Evolutionary conservation across 352 stramenopile genomes (phyloP).

Genomic region (Phytophthora ohioensis): DNA sequence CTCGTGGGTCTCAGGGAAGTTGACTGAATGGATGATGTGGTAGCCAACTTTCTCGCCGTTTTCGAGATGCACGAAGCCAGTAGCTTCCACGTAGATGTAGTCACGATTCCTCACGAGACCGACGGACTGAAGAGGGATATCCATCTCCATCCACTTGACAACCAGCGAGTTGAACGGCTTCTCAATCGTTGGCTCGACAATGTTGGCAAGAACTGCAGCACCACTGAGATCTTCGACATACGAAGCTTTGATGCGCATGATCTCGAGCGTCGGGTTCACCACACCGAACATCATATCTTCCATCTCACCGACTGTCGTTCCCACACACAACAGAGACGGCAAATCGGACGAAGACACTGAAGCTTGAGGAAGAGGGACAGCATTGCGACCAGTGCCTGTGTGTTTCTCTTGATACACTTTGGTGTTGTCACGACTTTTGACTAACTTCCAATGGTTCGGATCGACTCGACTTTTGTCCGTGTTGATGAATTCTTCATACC

Average conservation of each 20-base stretch:
- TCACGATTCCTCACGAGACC: constrained; percentile 48
- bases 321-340: constrained; percentile 45
- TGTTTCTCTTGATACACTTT: constrained; percentile 35
- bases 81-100: constrained; percentile 62
- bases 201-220: constrained; percentile 38
- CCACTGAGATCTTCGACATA: constrained; percentile 40
- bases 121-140: constrained; percentile 35
- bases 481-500: constrained; percentile 43
- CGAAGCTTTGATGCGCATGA: constrained; percentile 47
- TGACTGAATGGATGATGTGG: constrained; percentile 51
- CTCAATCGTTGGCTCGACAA: constrained; percentile 31
- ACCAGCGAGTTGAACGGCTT: constrained; percentile 40
- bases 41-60: constrained; percentile 50
- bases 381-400: constrained; percentile 5
- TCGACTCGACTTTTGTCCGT: constrained; percentile 32
- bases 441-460: constrained; percentile 40
- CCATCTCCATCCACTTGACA: constrained; percentile 50
- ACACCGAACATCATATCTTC: constrained; percentile 54
- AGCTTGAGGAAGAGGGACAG: constrained; percentile 23
- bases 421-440: constrained; percentile 40
- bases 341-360: constrained; percentile 26
- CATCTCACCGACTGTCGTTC: constrained; percentile 42
- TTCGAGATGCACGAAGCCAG: constrained; percentile 38
- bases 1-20: constrained; percentile 45
- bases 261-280: constrained; percentile 36